Evolutionary conservation across 73 alveolate species (phyloP).

Genomic region (Paramecium primaurelia): DNA sequence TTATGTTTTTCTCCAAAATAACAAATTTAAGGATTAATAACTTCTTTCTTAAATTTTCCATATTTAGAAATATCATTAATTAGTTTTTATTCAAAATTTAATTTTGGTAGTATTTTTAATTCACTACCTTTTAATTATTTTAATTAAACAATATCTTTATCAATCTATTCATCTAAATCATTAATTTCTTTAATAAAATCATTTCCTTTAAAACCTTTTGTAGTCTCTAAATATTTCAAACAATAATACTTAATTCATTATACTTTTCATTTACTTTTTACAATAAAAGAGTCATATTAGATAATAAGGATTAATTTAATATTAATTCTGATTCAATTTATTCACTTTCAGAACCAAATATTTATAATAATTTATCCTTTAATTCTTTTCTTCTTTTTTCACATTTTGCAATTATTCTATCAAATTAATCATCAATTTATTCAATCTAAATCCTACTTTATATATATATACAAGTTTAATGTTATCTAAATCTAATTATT

Average conservation of each 20-base stretch:
- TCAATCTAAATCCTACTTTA: background rate
- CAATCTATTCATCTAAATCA: constrained; percentile 14
- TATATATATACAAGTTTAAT: background rate
- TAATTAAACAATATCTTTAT: background rate
- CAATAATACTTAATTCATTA: background rate
- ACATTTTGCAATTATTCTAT: background rate
- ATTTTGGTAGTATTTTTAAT: background rate
- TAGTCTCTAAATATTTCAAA: background rate
- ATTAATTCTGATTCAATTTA: background rate
- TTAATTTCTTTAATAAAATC: background rate
- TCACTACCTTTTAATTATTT: background rate
- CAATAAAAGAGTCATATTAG: background rate
- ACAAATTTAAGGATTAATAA: constrained; percentile 63
- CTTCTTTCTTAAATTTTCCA: background rate
- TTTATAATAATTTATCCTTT: background rate
- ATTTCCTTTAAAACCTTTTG: background rate
- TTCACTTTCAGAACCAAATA: background rate
- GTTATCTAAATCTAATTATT: background rate
- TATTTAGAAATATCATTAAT: background rate
- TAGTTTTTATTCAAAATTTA: background rate
- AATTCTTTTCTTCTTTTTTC: background rate
- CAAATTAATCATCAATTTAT: constrained; percentile 30
- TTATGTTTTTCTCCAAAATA: constrained; percentile 82
- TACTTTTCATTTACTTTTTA: background rate
- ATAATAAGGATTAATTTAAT: background rate